Base-by-base conservation (phyloP, 352 stramenopile genomes). In the Poterioochromonas sp. region DNA sequence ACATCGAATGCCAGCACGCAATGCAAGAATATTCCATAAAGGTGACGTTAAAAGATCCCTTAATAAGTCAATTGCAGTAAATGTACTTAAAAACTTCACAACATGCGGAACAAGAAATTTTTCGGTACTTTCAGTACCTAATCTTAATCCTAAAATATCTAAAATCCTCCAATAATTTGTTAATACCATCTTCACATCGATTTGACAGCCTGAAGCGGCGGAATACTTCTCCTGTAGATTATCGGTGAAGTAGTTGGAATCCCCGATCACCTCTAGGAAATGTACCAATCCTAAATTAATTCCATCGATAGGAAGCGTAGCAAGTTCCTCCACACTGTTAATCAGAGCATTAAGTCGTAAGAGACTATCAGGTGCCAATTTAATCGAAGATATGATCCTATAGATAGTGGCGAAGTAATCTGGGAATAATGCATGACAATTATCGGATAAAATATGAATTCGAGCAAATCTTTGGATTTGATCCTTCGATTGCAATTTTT, bases 321-420 rank as follows among this genome's bases (percentile, higher is more conserved):
- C 2, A 32, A 79, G 15, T 5, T 49, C 20, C 51, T 79, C 20
- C 40, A 74, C 1, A 58, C 53, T 58, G 12, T 74, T 54, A 35
- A 54, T 39, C 29, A 74, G 22, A 8, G 26, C 5, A 15, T 54
- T 26, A 22, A 74, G 11, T 34, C 65, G 65, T 39, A 15, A n/a
- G 0, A 54, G 18, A 40, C 40, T 29, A 74, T 54, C 11, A 12
- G 37, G 5, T 26, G 37, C 37, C 15, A 74, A 20, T 54, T 74
- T 74, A 12, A 82, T n/a, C 32, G 44, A 64, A 29, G 79, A 40
- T n/a, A 85, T 73, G 35, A 85, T 80, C 37, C 73, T 63, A 63
- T 85, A 85, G 22, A 85, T 71, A 43, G 74, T 73, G 22, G 41
- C 26, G 39, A 85, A 83, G 54, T 82, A 85, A 22, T 51, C 44